Conservation (phyloP, 2,329 filamentous ascomycete genomes). For the Tolypocladium guangdongense region DNA sequence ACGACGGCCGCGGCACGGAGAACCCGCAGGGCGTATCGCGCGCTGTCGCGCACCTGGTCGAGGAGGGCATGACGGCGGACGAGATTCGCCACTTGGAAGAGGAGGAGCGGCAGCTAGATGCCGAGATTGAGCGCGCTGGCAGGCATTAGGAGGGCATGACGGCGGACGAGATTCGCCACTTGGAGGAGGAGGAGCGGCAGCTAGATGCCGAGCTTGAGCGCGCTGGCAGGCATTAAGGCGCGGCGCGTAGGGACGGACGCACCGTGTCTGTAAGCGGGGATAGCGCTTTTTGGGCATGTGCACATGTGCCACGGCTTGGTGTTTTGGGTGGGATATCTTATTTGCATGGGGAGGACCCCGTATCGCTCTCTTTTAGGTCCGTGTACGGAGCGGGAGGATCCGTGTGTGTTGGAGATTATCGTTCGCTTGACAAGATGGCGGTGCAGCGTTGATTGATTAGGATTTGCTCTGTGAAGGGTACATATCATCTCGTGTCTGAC, state of each 20-base stretch:
- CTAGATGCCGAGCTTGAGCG: slow-evolving; percentile 46
- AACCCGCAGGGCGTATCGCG: slow-evolving; percentile 21
- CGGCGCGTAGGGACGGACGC: neutral
- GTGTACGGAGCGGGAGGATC: neutral
- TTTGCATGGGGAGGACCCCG: neutral
- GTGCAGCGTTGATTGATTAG: neutral
- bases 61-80: slow-evolving; percentile 49
- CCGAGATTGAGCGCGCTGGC: slow-evolving; percentile 39
- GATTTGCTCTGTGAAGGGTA: neutral
- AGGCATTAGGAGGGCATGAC: slow-evolving; percentile 44
- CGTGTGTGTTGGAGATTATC: neutral
- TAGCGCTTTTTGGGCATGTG: neutral
- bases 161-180: slow-evolving; percentile 38
- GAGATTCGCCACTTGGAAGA: slow-evolving; percentile 45
- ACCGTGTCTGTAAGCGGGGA: neutral
- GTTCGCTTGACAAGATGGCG: neutral
- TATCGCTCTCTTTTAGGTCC: neutral
- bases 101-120: slow-evolving; percentile 46
- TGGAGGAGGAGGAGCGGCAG: slow-evolving; percentile 47
- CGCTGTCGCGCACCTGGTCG: slow-evolving; percentile 40
- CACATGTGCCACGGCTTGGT: neutral
- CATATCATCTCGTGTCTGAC: neutral
- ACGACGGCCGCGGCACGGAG: neutral
- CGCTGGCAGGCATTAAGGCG: slow-evolving; percentile 17
- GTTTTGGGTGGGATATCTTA: neutral